Conservation (phyloP, 352 stramenopile genomes). For the Phytophthora pisi region DNA sequence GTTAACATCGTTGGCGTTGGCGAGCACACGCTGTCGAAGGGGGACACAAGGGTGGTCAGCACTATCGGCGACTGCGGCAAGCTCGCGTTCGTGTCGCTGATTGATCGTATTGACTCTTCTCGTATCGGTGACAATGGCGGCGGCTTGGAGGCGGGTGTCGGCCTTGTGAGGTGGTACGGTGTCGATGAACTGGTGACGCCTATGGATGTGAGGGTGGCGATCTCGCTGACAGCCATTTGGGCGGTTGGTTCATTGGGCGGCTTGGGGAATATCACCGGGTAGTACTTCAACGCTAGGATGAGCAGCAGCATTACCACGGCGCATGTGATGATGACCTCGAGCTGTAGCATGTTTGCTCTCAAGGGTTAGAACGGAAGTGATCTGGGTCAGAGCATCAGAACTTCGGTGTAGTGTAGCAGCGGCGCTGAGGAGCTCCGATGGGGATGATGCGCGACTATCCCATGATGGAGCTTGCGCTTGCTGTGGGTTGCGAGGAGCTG, state of each 20-base stretch:
- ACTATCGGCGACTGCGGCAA: slow-evolving; percentile 27
- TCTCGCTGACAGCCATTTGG: neutral
- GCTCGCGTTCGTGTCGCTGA: neutral
- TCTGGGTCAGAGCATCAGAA: neutral
- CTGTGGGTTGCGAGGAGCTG: slow-evolving; percentile 22
- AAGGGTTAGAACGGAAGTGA: slow-evolving; percentile 12
- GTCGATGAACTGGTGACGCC: neutral
- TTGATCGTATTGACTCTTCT: slow-evolving; percentile 25
- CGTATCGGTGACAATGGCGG: slow-evolving; percentile 19
- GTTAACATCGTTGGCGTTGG: slow-evolving; percentile 10
- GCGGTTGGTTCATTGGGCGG: slow-evolving; percentile 6
- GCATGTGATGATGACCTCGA: slow-evolving; percentile 16
- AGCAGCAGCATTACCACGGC: slow-evolving; percentile 23
- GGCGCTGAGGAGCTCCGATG: slow-evolving; percentile 17
- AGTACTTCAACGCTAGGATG: slow-evolving; percentile 26
- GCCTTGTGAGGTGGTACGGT: slow-evolving; percentile 21
- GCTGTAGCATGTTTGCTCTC: slow-evolving; percentile 18
- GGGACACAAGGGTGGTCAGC: slow-evolving; percentile 32
- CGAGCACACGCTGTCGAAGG: slow-evolving; percentile 24
- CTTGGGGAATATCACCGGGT: neutral
- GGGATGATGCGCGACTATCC: slow-evolving; percentile 20
- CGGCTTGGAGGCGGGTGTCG: slow-evolving; percentile 9
- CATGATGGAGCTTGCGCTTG: slow-evolving; percentile 10
- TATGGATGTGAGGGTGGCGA: slow-evolving; percentile 9
- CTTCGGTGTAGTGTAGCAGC: neutral